phyloP scores from a whole-genome alignment of 2,329 filamentous ascomycete species.

The Fusarium equiseti region DNA sequence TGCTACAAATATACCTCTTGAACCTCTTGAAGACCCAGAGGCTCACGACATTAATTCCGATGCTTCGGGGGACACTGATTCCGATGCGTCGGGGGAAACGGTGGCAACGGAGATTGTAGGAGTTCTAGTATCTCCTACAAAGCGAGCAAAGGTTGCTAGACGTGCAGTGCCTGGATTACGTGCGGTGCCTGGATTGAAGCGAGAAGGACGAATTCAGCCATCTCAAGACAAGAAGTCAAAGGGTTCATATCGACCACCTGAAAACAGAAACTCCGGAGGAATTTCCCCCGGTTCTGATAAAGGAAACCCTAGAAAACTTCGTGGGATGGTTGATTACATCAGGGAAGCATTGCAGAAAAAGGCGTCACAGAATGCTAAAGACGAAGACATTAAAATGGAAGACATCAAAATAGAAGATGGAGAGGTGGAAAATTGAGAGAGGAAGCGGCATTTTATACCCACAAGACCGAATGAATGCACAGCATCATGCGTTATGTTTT shows the following conservation, averaged over 20 bases:
- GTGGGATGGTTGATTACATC: conserved; percentile 12
- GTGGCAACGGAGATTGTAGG: background rate
- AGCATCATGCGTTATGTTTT: background rate
- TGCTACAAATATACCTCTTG: background rate
- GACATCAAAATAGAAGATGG: background rate
- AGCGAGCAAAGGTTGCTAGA: conserved; percentile 5
- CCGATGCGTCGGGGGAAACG: conserved; percentile 1
- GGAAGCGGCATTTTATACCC: background rate
- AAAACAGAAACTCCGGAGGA: background rate
- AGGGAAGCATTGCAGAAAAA: background rate
- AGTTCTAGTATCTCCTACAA: background rate
- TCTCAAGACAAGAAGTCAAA: background rate
- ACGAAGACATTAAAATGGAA: background rate
- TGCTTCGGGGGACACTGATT: background rate
- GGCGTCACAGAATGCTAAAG: background rate
- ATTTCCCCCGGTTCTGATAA: background rate
- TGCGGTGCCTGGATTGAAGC: background rate
- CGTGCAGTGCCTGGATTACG: background rate
- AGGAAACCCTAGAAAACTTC: background rate
- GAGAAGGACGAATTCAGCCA: background rate
- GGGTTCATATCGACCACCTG: background rate
- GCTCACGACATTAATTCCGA: background rate
- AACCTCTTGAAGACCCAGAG: background rate
- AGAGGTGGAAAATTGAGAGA: background rate
- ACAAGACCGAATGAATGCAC: background rate